Evolutionary conservation across 1,139 yeast species (phyloP), one percentile per base, ranked within the genome.

Genomic region (Blastobotrys aristatus): DNA sequence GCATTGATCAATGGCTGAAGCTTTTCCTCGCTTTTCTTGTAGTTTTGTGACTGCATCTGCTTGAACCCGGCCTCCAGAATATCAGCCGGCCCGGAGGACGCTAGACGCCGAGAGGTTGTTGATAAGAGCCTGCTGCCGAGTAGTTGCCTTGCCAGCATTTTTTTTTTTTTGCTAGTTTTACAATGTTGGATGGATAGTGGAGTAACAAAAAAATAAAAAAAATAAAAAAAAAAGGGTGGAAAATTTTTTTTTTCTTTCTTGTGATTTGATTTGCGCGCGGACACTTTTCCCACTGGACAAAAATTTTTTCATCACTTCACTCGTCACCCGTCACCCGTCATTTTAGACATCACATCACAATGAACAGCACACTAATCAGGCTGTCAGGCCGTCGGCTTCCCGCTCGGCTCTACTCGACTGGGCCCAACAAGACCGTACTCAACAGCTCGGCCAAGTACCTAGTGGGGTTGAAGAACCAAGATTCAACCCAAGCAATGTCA

Each of bases 21-120:
- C 38, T 63, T 61, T 16, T 54, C 61, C n/a, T 60, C 60, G 16
- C 63, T 53, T 50, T 64, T 65, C 26, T 51, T 47, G 50, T 63
- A 61, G 18, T 56, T 55, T 6, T 53, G 48, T 33, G 55, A 54
- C 33, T 63, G 61, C 61, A 66, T 64, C 30, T 60, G 56, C 50
- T 62, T 54, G 55, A 66, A 65, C 4, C 69, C 69, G 46, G 56
- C 51, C 26, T 58, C 53, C 30, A 66, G 57, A 35, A 65, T 59
- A 38, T 63, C 62, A 41, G 58, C 53, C 5, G 55, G 59, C 36
- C 49, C 11, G n/a, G 18, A 14, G 13, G 31, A 18, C 14, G 16
- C 29, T 26, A 43, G 8, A 7, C 14, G 22, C 11, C 37, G 18
- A 6, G 8, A 10, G 13, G 20, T 8, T 21, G 45, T 35, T 14